Conservation (phyloP, 75 land plant species). For the Pinus albicaulis region DNA sequence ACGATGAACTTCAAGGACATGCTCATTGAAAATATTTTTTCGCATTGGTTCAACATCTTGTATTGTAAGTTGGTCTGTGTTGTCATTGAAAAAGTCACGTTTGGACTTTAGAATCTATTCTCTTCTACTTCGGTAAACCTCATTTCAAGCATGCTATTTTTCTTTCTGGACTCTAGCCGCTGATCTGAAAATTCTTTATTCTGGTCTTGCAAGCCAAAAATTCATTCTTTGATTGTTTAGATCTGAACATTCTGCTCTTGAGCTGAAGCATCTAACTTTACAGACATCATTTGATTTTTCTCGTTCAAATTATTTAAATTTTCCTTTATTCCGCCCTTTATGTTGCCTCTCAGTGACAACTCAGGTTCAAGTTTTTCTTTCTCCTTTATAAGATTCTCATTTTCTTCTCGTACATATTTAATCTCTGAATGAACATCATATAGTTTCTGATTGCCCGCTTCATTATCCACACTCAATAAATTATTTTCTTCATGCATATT, state of each 20-base stretch:
- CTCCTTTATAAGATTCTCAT: background rate
- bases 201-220: background rate
- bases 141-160: background rate
- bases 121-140: background rate
- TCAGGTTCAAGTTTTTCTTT: background rate
- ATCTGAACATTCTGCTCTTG: slow-evolving; percentile 2
- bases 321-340: background rate
- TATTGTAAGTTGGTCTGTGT: no score
- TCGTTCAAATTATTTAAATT: background rate
- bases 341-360: background rate
- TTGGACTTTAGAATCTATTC: background rate
- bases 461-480: background rate
- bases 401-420: background rate
- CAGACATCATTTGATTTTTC: background rate
- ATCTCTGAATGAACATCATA: background rate
- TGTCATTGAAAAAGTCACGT: background rate
- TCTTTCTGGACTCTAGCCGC: background rate
- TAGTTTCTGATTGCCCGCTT: background rate
- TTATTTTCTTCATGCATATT: background rate
- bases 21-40: background rate
- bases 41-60: no score
- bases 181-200: background rate
- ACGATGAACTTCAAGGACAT: background rate
- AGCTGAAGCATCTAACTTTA: background rate
- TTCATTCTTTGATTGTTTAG: background rate